Conservation (phyloP, 1,139 yeast species). For the Diutina rugosa region DNA sequence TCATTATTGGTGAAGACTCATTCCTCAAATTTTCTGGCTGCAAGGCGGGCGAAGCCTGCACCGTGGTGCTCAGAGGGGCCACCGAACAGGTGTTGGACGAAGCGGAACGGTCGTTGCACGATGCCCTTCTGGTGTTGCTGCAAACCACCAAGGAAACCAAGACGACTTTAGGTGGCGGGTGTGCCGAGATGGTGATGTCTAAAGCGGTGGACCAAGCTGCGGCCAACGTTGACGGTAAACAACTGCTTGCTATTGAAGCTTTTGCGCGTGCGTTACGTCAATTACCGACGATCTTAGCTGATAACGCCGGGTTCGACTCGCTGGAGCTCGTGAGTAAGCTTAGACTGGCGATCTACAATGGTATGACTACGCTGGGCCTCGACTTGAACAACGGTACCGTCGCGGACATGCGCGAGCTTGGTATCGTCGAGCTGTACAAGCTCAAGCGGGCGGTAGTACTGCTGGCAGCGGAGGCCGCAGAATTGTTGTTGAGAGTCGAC, state of each 20-base stretch:
- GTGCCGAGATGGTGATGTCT: conserved; percentile 96
- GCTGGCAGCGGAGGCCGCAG: conserved; percentile 95
- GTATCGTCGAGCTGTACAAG: conserved; percentile 85
- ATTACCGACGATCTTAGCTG: conserved; percentile 89
- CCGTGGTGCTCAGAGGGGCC: conserved; percentile 92
- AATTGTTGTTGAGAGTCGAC: conserved; percentile 86
- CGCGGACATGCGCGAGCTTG: conserved; percentile 90
- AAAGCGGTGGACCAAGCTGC: conserved; percentile 95
- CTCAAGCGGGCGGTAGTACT: conserved; percentile 91
- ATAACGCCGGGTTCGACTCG: conserved; percentile 94
- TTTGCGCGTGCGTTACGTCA: conserved; percentile 91
- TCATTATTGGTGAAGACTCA: conserved; percentile 83
- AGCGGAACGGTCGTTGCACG: conserved; percentile 95
- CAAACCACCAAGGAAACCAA: conserved; percentile 94
- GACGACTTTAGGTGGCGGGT: conserved; percentile 95
- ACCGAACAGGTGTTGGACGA: conserved; percentile 94
- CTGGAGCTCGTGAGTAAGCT: conserved; percentile 84
- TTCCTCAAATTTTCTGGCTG: conserved; percentile 88
- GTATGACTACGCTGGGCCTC: conserved; percentile 83
- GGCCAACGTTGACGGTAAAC: conserved; percentile 87
- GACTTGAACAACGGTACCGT: conserved; percentile 74
- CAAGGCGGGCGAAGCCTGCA: conserved; percentile 93
- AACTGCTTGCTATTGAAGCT: conserved; percentile 87
- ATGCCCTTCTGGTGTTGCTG: conserved; percentile 87
- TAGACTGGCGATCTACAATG: conserved; percentile 86